Evolutionary conservation across 1,139 yeast genomes (phyloP).

Genomic region (Arxiozyma heterogenica): DNA sequence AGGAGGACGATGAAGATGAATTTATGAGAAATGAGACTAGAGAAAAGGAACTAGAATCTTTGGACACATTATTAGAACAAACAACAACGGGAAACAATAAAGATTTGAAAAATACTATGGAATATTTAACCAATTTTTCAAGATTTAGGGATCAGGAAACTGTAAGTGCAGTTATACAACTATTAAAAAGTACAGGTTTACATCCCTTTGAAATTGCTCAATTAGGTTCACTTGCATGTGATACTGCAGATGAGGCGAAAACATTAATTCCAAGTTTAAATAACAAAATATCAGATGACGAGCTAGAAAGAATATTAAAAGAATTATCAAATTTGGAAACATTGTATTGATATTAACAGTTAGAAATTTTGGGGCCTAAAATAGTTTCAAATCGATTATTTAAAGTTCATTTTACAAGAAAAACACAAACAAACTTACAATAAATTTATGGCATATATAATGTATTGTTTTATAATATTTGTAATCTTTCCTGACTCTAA

Average conservation of each 20-base stretch:
- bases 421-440: neutral
- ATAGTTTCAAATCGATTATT: too few species aligned
- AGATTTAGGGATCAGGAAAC: conserved; percentile 88
- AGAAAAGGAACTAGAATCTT: conserved; percentile 30
- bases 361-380: neutral
- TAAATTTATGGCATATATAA: neutral
- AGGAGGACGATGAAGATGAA: conserved; percentile 31
- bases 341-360: conserved; percentile 27
- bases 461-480: neutral
- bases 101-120: conserved; percentile 85
- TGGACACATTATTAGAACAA: conserved; percentile 28
- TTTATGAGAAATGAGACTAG: conserved; percentile 30
- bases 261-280: conserved; percentile 82
- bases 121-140: conserved; percentile 76
- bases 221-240: conserved; percentile 86
- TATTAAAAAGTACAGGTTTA: conserved; percentile 65
- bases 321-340: conserved; percentile 66
- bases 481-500: neutral
- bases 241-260: conserved; percentile 95
- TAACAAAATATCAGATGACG: conserved; percentile 75
- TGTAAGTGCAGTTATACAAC: conserved; percentile 84
- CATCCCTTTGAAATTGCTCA: conserved; percentile 97
- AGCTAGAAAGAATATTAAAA: conserved; percentile 75
- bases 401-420: neutral
- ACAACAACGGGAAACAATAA: conserved; percentile 54